Evolutionary conservation across 2,329 filamentous ascomycete species (phyloP), one percentile per base, ranked within the genome.

Genomic region (Colletotrichum paranaense): DNA sequence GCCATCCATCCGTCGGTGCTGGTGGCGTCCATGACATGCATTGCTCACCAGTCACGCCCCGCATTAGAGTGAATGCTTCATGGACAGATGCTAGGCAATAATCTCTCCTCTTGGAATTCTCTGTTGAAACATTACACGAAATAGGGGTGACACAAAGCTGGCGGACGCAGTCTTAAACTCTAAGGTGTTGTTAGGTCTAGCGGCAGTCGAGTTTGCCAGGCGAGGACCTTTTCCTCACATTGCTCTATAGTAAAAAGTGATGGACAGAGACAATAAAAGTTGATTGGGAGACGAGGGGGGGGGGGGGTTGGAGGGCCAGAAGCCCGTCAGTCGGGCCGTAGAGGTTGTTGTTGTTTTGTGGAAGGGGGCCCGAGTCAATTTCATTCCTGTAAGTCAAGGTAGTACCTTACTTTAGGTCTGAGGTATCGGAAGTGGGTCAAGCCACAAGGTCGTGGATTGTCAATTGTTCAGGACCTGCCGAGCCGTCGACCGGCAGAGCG

Each of bases 121-220:
- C 14, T 30, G 28, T 28, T 59, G 55, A 70, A 65, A 59, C 63
- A 65, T 56, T 35, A 16, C 6, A 62, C 26, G 38, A 55, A 30
- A 73, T 55, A 60, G 69, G 64, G 56, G 60, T 70, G 60, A 60
- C 67, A 73, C 55, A 65, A 62, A 24, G 55, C n/a, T 62, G 67
- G 56, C 30, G 46, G 60, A 38, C 57, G 62, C 24, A 66, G 60
- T 65, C 56, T 65, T n/a, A 42, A 73, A 73, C 67, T 66, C 67
- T 66, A 70, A 57, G 59, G 46, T 26, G 53, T 7, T 14, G 3
- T 26, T 55, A 55, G 46, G 46, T 55, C 62, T 38, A 56, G 30
- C 59, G 26, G 52, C 49, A 38, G 59, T 52, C 19, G 65, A 49
- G 32, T 24, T 26, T 38, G 24, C 24, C 3, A 24, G 16, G 30